Evolutionary conservation across 352 stramenopile genomes (phyloP).

Genomic region (Aphanomyces stellatus): DNA sequence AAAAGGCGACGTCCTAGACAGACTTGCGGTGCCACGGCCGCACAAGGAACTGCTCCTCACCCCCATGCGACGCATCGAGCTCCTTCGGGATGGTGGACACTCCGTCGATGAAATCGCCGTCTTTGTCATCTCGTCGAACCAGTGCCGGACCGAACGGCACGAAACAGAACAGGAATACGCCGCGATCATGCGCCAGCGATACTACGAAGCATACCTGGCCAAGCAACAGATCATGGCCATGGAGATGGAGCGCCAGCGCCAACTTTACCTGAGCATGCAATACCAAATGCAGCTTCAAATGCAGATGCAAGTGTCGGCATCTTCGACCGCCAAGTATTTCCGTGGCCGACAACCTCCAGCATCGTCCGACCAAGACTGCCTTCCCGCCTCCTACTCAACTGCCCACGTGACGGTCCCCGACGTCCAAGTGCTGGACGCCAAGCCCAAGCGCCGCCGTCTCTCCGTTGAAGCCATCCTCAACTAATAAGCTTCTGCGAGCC

Average conservation of each 20-base stretch:
- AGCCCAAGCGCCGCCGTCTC: slow-evolving; percentile 17
- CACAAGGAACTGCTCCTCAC: slow-evolving; percentile 98
- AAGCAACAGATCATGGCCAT: slow-evolving; percentile 69
- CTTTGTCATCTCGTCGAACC: slow-evolving; percentile 92
- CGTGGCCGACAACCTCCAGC: not conserved
- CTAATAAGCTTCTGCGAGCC: no score
- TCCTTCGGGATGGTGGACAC: slow-evolving; percentile 64
- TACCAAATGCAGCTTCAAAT: slow-evolving; percentile 9
- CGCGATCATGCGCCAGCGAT: slow-evolving; percentile 67
- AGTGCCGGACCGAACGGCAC: slow-evolving; percentile 16
- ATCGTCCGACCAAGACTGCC: not conserved
- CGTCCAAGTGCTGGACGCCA: slow-evolving; percentile 15
- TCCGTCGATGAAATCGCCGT: slow-evolving; percentile 96
- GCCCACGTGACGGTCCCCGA: not conserved
- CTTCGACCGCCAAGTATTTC: not conserved
- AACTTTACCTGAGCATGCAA: slow-evolving; percentile 16
- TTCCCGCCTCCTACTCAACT: not conserved
- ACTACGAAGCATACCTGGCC: slow-evolving; percentile 99
- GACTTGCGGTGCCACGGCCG: slow-evolving; percentile 90
- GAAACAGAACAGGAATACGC: slow-evolving; percentile 18
- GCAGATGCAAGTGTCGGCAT: not conserved
- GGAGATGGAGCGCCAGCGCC: slow-evolving; percentile 15
- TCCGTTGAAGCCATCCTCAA: slow-evolving; percentile 17
- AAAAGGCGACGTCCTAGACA: slow-evolving; percentile 98
- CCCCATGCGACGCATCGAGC: slow-evolving; percentile 96